Evolutionary conservation across 2,329 filamentous ascomycete genomes (phyloP), one percentile per base, ranked within the genome.

Genomic region (Dactylella cylindrospora): DNA sequence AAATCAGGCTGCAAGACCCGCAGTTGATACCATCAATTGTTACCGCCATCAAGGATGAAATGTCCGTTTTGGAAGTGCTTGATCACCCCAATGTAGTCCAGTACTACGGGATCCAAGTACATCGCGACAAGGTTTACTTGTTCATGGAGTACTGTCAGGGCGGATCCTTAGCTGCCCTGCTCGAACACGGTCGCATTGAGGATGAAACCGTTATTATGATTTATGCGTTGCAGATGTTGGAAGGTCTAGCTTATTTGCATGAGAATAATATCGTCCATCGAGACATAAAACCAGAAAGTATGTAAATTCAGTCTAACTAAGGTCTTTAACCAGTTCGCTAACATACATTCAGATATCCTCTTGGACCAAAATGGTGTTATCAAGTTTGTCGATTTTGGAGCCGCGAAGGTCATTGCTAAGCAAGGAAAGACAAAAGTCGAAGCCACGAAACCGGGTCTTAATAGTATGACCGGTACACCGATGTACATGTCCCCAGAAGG

Each of bases 91-190:
- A 98, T 71, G 88, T 98, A 64, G 94, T 98, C 17, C 91, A 90
- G 7, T 98, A 98, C 74, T 93, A 93, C 71, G 93, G 93, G 57
- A 97, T 98, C 70, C 93, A 98, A 73, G 93, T 96, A 2, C 93
- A 98, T 74, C 83, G 93, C 65, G 93, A 98, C 77, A 93, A 95
- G 71, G 93, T 98, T n/a, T 98, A 97, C 74, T 96, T 98, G 67
- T 98, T 98, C 72, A 98, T 98, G 93, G 93, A 98, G 73, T 97
- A 95, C 74, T 98, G 93, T 73, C 94, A 90, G 3, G 91, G 93
- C 45, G 93, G 93, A 15, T 97, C 91, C 12, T 78, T 98, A 41
- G 90, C 93, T 33, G 86, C 82, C 44, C 76, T 98, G 46, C 78
- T 98, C 33, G 93, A 98, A 72, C 91, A 98, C 70, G 93, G 93